Evolutionary conservation across 2,329 filamentous ascomycete genomes (phyloP).

Genomic region (Aspergillus persii): DNA sequence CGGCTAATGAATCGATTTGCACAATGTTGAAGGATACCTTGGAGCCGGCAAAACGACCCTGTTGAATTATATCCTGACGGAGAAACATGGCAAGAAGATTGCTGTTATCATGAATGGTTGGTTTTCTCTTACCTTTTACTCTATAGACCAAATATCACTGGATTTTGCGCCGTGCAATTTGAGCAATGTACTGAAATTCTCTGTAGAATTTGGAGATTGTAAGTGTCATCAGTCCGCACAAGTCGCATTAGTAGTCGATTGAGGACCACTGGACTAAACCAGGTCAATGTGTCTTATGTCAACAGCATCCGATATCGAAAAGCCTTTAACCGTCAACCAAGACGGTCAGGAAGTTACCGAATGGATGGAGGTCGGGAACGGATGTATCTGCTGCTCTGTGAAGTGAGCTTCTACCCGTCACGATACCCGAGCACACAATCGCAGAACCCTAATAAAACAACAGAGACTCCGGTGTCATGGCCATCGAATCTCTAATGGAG

Average conservation of each 20-base stretch:
- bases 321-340: constrained; percentile 86
- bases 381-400: constrained; percentile 96
- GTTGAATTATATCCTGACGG: constrained; percentile 92
- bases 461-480: constrained; percentile 87
- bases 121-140: constrained; percentile 19
- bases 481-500: constrained; percentile 94
- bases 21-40: constrained; percentile 67
- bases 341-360: constrained; percentile 80
- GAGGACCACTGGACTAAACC: background rate
- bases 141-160: background rate
- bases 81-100: constrained; percentile 95
- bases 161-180: background rate
- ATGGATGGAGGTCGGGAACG: constrained; percentile 95
- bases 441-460: constrained; percentile 5
- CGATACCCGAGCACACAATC: background rate
- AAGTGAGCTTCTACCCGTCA: constrained; percentile 58
- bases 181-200: constrained; percentile 16
- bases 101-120: constrained; percentile 92
- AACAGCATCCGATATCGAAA: constrained; percentile 89
- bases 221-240: constrained; percentile 33
- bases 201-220: constrained; percentile 76
- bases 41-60: constrained; percentile 94
- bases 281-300: background rate
- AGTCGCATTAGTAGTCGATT: too few species aligned
- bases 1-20: background rate